Percentiles rank a stretch among this genome's conserved stretches.
Conservation (phyloP, 345 rosid species). For the Pistacia atlantica region DNA sequence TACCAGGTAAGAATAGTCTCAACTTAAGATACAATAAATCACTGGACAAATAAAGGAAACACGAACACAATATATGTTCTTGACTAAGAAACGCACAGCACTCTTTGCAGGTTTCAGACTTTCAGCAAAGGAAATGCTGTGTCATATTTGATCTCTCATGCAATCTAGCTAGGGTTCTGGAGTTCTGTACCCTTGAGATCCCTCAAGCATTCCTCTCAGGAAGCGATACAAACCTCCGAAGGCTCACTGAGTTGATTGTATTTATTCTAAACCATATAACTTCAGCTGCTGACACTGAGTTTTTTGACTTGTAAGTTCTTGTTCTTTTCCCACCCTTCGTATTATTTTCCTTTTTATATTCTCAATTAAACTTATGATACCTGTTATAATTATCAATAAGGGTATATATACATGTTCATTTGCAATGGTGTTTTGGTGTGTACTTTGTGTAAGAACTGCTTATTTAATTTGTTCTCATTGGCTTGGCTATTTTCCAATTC, state of each 20-base stretch:
- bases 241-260: constrained; percentile 82
- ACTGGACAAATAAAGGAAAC: too few relatives aligned
- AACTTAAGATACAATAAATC: neutral
- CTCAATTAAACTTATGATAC: neutral
- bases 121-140: constrained; percentile 86
- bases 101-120: constrained; percentile 62
- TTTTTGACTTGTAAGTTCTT: constrained; percentile 82
- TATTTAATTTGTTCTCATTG: neutral
- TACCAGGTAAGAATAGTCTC: constrained; percentile 54
- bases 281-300: constrained; percentile 83
- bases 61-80: too few relatives aligned
- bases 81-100: too few relatives aligned
- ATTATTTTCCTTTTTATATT: neutral
- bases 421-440: neutral
- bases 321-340: neutral
- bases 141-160: constrained; percentile 92
- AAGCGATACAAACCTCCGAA: constrained; percentile 81
- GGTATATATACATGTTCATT: neutral
- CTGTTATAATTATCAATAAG: neutral
- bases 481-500: neutral
- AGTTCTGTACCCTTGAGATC: constrained; percentile 82
- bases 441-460: neutral
- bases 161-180: constrained; percentile 89
- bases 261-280: constrained; percentile 85
- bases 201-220: constrained; percentile 87